These are phyloP conservation scores for Penicillium macrosclerotiorum DNA, from an alignment of 495 filamentous ascomycete species.

Conservation along the genomic window DNA sequence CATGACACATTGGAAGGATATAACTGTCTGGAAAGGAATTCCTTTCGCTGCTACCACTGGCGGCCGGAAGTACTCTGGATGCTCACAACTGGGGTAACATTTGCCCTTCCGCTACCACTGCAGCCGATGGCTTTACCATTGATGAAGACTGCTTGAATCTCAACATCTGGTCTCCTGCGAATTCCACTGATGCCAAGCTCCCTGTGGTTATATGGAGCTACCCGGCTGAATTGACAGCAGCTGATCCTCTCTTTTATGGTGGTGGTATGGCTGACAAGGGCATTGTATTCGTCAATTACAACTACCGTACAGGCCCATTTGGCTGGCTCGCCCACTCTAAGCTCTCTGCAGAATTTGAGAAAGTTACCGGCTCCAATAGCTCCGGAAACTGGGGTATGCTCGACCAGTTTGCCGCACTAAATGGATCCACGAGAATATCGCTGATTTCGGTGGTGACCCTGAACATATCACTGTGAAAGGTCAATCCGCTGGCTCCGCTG, in stretches of 20 bases:
- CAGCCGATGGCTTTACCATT: constrained; percentile 9
- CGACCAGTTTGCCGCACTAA: constrained; percentile 38
- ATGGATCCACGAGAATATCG: constrained; percentile 50
- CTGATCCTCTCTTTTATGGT: constrained; percentile 26
- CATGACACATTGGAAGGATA: no score
- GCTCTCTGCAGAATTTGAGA: constrained; percentile 11
- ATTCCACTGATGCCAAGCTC: constrained; percentile 2
- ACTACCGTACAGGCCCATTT: constrained; percentile 17
- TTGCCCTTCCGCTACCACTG: constrained; percentile 17
- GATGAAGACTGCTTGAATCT: constrained; percentile 31
- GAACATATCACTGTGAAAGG: constrained; percentile 42
- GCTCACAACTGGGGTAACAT: constrained; percentile 28
- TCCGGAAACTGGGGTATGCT: constrained; percentile 38
- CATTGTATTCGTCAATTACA: constrained; percentile 29
- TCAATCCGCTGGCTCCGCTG: constrained; percentile 50
- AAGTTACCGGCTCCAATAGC: constrained; percentile 31
- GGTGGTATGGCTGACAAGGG: constrained; percentile 31
- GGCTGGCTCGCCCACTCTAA: constrained; percentile 33
- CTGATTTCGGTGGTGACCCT: constrained; percentile 43
- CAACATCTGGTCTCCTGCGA: constrained; percentile 18
- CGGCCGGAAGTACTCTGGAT: constrained; percentile 23
- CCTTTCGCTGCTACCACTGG: constrained; percentile 27
- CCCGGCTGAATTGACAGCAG: constrained; percentile 25
- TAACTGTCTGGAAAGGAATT: constrained; percentile 27
- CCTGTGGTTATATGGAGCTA: constrained; percentile 31